Evolutionary conservation across 2,329 filamentous ascomycete species (phyloP).

Genomic region (Zymoseptoria pseudotritici): DNA sequence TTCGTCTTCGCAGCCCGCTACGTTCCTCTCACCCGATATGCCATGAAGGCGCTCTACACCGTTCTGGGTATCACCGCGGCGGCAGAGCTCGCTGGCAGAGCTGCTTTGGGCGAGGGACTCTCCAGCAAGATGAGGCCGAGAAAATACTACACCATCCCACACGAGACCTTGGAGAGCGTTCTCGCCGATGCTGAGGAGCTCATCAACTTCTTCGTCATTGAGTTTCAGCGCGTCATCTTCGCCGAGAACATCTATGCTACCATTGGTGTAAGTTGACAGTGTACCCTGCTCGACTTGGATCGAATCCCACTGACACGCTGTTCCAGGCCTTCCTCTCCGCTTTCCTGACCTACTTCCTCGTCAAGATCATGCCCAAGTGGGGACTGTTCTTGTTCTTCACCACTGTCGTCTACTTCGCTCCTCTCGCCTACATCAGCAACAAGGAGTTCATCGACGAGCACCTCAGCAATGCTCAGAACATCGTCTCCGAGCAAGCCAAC

Average conservation of each 20-base stretch:
- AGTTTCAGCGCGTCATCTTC: conserved; percentile 59
- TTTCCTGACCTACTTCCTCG: conserved; percentile 55
- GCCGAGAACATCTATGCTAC: conserved; percentile 58
- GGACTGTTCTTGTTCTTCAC: conserved; percentile 52
- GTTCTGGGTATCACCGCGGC: conserved; percentile 52
- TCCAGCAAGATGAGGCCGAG: conserved; percentile 55
- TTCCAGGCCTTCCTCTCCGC: conserved; percentile 51
- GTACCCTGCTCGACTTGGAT: neutral
- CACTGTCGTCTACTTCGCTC: conserved; percentile 50
- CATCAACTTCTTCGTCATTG: conserved; percentile 61
- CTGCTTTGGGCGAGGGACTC: conserved; percentile 51
- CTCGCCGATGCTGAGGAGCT: conserved; percentile 58
- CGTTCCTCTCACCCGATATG: conserved; percentile 54
- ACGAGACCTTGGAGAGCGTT: conserved; percentile 54
- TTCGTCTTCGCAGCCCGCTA: conserved; percentile 59
- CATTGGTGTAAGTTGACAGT: conserved; percentile 44
- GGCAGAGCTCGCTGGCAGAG: conserved; percentile 50
- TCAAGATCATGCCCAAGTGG: conserved; percentile 60
- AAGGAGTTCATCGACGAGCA: conserved; percentile 57
- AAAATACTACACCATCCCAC: conserved; percentile 59
- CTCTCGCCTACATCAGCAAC: conserved; percentile 59
- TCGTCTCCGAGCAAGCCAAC: conserved; percentile 51
- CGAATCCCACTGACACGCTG: conserved; percentile 13
- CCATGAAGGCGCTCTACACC: conserved; percentile 53
- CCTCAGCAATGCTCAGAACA: conserved; percentile 46